A percentile compares a stretch with the other conserved stretches of the same genome.
Evolutionary conservation across 164 flowering plant genomes (phyloP).

Genomic region (Paratinospora sagittata): DNA sequence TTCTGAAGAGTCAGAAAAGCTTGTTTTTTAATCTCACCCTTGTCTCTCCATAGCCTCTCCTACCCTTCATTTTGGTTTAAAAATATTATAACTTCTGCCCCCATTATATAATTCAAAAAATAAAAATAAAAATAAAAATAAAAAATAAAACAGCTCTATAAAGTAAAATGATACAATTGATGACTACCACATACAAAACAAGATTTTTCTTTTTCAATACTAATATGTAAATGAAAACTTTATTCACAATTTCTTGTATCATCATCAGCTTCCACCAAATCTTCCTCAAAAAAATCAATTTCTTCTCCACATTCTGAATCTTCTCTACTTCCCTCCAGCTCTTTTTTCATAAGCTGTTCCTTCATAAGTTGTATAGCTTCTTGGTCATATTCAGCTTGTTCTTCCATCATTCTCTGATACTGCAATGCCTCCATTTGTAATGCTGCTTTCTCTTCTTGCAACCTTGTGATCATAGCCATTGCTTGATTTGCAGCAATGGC

Average conservation of each 20-base stretch:
- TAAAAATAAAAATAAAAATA: no score
- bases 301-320: conserved; percentile 21
- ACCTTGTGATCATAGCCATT: conserved; percentile 86
- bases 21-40: no score
- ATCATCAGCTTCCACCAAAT: conserved; percentile 14
- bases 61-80: no score
- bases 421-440: conserved; percentile 87
- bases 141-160: no score
- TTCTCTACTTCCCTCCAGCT: conserved; percentile 44
- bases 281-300: conserved; percentile 14
- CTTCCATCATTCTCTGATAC: conserved; percentile 97
- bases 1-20: no score
- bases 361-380: conserved; percentile 59
- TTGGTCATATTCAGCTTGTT: conserved; percentile 83
- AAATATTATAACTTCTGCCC: no score
- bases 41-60: no score
- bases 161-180: no score
- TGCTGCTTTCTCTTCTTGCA: conserved; percentile 87
- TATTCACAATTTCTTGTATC: conserved; percentile 21
- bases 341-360: conserved; percentile 46
- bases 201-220: conserved; percentile 19
- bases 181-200: conserved; percentile 28
- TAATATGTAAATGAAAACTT: conserved; percentile 22
- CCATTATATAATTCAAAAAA: no score
- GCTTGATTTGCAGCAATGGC: conserved; percentile 77